Evolutionary conservation across 2,329 filamentous ascomycete species (phyloP), one percentile per base, ranked within the genome.

Genomic region (Ceratocystis variospora): DNA sequence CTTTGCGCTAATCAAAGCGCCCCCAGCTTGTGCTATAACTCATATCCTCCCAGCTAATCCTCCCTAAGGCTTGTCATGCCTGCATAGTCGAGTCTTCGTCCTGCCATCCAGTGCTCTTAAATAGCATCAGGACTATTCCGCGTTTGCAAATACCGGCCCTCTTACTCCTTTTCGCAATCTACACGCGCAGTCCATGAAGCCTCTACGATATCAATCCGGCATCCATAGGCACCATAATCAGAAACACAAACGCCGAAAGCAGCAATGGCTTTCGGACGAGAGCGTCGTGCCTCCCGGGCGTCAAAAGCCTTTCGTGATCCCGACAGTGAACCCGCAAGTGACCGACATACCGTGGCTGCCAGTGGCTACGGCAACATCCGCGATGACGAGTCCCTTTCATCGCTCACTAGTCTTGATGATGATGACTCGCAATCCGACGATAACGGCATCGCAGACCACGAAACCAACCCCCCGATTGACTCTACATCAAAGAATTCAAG

Each of bases 351-450:
- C 10, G 37, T 41, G 12, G 37, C 37, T 41, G 37, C 37, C 37
- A 28, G 41, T 19, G 28, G 33, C 6, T 50, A 61, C 66, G 62
- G 61, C 28, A 44, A 64, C 48, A 59, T 55, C 48, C 61, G 10
- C 25, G 57, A 68, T 46, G 64, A 68, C n/a, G 63, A 64, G 31
- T 64, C 61, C 22, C 61, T 64, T 44, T 67, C 66, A 19, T 64
- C 66, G 15, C 66, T 66, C 59, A 66, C 65, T 41, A 66, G 65
- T 33, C 65, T 66, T 33, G 65, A 66, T 8, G 57, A 65, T 19
- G 66, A 61, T 48, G 28, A 45, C 45, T 53, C 46, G 6, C 46
- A 48, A 48, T 22, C 46, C n/a, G 46, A 48, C 3, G 37, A 41
- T 3, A 10, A 41, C 12, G 37, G 37, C 12, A 15, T 41, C 37